Conservation (phyloP, 2,329 filamentous ascomycete species). For the Calonectria naviculata region DNA sequence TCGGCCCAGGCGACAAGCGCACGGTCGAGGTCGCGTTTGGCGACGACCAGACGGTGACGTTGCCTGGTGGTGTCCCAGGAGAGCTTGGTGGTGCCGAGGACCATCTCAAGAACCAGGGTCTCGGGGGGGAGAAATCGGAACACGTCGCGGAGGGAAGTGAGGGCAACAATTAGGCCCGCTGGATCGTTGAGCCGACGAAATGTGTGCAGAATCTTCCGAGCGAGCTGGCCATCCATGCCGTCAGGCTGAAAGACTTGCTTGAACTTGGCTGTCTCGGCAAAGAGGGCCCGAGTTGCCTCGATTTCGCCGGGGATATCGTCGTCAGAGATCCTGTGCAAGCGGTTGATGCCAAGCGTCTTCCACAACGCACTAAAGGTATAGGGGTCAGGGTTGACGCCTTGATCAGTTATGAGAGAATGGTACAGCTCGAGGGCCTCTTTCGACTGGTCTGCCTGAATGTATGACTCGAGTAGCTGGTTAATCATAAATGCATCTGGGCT, state of each 20-base stretch:
- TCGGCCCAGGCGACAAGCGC: constrained; percentile 44
- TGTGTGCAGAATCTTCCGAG: constrained; percentile 61
- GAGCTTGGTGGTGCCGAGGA: constrained; percentile 57
- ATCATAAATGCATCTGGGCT: constrained; percentile 79
- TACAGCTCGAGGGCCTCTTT: constrained; percentile 67
- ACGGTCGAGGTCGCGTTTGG: constrained; percentile 56
- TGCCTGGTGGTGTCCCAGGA: constrained; percentile 53
- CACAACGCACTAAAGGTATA: constrained; percentile 78
- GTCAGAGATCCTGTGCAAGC: constrained; percentile 50
- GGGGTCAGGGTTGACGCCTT: constrained; percentile 68
- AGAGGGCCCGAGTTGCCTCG: constrained; percentile 53
- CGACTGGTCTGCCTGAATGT: constrained; percentile 69
- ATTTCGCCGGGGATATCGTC: constrained; percentile 45
- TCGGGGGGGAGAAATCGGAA: constrained; percentile 59
- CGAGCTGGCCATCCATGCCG: constrained; percentile 58
- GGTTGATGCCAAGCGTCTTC: constrained; percentile 66
- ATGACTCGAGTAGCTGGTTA: constrained; percentile 80
- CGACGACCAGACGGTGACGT: constrained; percentile 53
- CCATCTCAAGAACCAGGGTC: constrained; percentile 58
- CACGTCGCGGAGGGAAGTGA: constrained; percentile 54
- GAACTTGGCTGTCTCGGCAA: constrained; percentile 62
- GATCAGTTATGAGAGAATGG: constrained; percentile 60
- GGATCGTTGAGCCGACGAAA: constrained; percentile 59
- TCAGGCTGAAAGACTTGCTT: constrained; percentile 56
- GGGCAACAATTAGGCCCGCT: constrained; percentile 58